Evolutionary conservation across 345 rosid species (phyloP).

Genomic region (Corchorus olitorius): DNA sequence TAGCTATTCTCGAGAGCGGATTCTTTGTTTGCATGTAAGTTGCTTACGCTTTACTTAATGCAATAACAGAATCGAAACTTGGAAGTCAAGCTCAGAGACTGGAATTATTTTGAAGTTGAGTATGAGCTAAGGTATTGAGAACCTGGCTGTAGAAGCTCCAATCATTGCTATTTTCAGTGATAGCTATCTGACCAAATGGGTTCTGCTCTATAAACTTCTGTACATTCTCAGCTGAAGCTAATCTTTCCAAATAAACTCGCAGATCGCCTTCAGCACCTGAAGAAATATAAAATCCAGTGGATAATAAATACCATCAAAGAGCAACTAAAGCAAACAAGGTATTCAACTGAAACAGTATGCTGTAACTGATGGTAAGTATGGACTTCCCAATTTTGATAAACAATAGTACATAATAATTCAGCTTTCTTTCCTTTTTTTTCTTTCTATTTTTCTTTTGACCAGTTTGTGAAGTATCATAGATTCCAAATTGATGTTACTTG

Average conservation of each 20-base stretch:
- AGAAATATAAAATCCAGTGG: slow-evolving; percentile 10
- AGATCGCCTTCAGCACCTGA: slow-evolving; percentile 74
- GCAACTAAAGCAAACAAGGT: neutral
- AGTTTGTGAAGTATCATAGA: neutral
- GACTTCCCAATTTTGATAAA: neutral
- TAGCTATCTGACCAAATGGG: slow-evolving; percentile 75
- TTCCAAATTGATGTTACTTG: neutral
- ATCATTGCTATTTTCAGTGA: slow-evolving; percentile 46
- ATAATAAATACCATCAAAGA: neutral
- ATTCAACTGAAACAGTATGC: neutral
- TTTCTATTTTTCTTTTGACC: neutral
- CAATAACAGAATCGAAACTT: neutral
- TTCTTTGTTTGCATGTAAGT: neutral
- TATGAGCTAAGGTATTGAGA: slow-evolving; percentile 18
- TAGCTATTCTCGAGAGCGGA: neutral
- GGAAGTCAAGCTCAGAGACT: neutral
- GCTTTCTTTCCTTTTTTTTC: neutral
- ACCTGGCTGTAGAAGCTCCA: slow-evolving; percentile 69
- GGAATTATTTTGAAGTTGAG: neutral
- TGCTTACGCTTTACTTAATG: neutral
- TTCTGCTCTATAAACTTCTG: slow-evolving; percentile 59
- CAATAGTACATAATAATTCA: neutral
- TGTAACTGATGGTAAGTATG: neutral
- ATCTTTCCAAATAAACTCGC: slow-evolving; percentile 58
- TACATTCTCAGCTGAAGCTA: slow-evolving; percentile 55